phyloP scores from a whole-genome alignment of 345 rosid species.

The Hibiscus syriacus region DNA sequence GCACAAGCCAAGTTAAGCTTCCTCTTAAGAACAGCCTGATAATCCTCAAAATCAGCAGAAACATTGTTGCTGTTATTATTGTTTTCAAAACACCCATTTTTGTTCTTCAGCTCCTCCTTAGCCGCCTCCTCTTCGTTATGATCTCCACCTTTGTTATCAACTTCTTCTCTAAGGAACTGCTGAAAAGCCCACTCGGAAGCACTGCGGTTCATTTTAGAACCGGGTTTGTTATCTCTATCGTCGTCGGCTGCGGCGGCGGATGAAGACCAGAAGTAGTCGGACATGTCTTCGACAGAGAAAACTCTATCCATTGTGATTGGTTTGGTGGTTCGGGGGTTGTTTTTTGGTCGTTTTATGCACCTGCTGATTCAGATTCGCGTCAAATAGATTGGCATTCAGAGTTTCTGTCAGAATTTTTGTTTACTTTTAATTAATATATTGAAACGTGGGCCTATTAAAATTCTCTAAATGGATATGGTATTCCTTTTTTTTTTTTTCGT shows the following conservation, averaged over 20 bases:
- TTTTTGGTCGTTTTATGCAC: not conserved
- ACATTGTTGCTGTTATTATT: not conserved
- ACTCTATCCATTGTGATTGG: conserved; percentile 38
- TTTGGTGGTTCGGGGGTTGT: not conserved
- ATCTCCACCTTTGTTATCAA: not conserved
- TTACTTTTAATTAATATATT: too few species aligned
- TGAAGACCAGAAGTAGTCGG: conserved; percentile 44
- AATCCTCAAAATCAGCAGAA: conserved; percentile 35
- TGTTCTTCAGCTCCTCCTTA: not conserved
- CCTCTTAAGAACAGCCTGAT: conserved; percentile 52
- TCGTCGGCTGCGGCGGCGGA: conserved; percentile 2
- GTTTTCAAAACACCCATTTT: not conserved
- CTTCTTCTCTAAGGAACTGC: conserved; percentile 42
- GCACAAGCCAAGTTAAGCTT: conserved; percentile 57
- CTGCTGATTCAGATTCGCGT: too few species aligned
- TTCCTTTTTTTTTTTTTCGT: too few species aligned
- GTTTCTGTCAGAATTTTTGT: too few species aligned
- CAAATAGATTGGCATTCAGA: too few species aligned
- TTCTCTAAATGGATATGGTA: too few species aligned
- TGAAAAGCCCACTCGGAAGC: conserved; percentile 81
- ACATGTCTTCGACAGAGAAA: conserved; percentile 54
- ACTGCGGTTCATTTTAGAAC: conserved; percentile 42
- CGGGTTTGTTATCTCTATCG: not conserved
- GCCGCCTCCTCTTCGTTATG: not conserved
- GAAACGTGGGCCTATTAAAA: too few species aligned